Percentiles rank a stretch among this genome's conserved stretches.
Conservation (phyloP, 2,329 filamentous ascomycete genomes). For the Penicillium sp. region DNA sequence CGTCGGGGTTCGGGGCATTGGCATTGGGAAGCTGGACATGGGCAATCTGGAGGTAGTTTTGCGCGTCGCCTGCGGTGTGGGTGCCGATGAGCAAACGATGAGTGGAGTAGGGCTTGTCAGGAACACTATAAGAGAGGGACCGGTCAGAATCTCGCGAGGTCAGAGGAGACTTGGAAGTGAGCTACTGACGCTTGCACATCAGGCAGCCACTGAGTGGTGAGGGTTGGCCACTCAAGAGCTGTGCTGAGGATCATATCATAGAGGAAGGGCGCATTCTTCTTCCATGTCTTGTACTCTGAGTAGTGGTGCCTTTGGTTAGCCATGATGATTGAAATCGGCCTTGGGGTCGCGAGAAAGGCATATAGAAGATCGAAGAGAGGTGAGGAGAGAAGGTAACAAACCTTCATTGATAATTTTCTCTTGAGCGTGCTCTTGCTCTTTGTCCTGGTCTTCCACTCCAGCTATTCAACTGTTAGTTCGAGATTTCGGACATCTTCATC, state of each 20-base stretch:
- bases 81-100: constrained; percentile 93
- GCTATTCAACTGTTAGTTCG: constrained; percentile 26
- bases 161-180: constrained; percentile 21
- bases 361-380: not conserved
- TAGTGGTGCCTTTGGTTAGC: constrained; percentile 6
- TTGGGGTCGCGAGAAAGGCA: not conserved
- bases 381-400: constrained; percentile 36
- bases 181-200: constrained; percentile 72
- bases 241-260: constrained; percentile 97
- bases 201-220: constrained; percentile 97
- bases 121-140: constrained; percentile 52
- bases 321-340: constrained; percentile 1
- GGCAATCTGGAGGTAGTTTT: constrained; percentile 93
- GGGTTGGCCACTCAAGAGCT: constrained; percentile 93
- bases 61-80: constrained; percentile 81
- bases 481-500: constrained; percentile 14
- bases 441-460: constrained; percentile 41
- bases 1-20: constrained; percentile 68
- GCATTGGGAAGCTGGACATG: constrained; percentile 89
- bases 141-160: not conserved
- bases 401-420: constrained; percentile 95
- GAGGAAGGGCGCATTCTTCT: constrained; percentile 98
- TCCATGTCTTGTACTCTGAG: constrained; percentile 98
- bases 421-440: constrained; percentile 70
- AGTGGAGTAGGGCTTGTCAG: constrained; percentile 81